Evolutionary conservation across 1,139 yeast species (phyloP).

Genomic region (Kurtzmaniella quercitrusa): DNA sequence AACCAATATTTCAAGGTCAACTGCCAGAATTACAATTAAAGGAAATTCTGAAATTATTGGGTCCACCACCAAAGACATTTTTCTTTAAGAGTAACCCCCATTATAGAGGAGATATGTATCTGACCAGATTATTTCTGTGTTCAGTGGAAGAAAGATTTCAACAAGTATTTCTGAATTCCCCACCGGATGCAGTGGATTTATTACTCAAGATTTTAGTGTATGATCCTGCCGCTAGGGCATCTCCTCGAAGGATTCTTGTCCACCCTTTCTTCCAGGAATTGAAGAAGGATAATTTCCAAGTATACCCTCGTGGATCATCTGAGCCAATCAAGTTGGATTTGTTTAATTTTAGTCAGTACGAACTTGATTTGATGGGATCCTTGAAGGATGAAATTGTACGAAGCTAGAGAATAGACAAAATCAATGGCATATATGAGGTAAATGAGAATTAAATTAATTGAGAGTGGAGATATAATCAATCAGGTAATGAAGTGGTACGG

Average conservation of each 20-base stretch:
- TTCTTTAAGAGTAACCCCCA: conserved; percentile 70
- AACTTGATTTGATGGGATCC: conserved; percentile 46
- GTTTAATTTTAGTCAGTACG: conserved; percentile 52
- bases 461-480: no score
- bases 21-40: conserved; percentile 70
- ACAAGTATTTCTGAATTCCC: conserved; percentile 66
- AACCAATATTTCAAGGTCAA: conserved; percentile 78
- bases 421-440: neutral
- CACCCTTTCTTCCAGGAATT: conserved; percentile 72
- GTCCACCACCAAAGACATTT: conserved; percentile 72
- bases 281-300: conserved; percentile 53
- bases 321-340: conserved; percentile 42
- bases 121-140: conserved; percentile 64
- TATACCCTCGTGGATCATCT: conserved; percentile 50
- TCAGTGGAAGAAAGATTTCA: conserved; percentile 58
- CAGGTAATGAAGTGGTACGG: neutral
- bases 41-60: conserved; percentile 72
- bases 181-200: conserved; percentile 67
- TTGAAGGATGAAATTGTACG: conserved; percentile 30
- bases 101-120: conserved; percentile 69
- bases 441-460: neutral
- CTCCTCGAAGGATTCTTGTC: conserved; percentile 63
- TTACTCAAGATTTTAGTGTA: conserved; percentile 66
- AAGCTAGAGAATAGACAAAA: conserved; percentile 2
- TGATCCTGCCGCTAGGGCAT: conserved; percentile 64